Conservation (phyloP, 805 yeast genomes). For the Candida gorgasii region DNA sequence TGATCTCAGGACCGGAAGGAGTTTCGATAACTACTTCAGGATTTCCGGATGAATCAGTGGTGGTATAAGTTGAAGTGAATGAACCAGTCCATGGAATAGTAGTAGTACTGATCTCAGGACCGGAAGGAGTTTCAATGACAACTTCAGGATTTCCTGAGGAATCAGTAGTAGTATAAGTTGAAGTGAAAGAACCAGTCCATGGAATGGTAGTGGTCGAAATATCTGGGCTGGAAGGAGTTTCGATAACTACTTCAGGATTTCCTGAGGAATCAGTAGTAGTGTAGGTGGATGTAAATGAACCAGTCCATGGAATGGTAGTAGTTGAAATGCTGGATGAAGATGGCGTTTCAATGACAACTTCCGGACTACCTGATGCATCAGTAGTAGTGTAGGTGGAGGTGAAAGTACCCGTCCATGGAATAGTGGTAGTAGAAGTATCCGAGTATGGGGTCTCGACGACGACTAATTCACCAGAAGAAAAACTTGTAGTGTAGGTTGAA, state of each 20-base stretch:
- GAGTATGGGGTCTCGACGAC: background rate
- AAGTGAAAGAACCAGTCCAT: background rate
- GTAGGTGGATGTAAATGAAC: background rate
- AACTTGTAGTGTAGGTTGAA: background rate
- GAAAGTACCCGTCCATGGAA: background rate
- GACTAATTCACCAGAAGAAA: background rate
- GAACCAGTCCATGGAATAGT: background rate
- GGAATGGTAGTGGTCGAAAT: background rate
- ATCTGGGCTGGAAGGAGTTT: background rate
- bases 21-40: background rate
- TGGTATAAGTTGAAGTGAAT: background rate
- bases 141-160: background rate
- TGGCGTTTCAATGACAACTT: background rate
- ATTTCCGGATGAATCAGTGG: background rate
- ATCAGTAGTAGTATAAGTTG: background rate
- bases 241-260: background rate
- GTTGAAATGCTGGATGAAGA: background rate
- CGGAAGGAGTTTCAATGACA: background rate
- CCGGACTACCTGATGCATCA: background rate
- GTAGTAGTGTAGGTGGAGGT: background rate
- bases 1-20: too few species aligned
- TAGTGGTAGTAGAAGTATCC: background rate
- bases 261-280: background rate
- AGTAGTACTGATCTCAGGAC: background rate
- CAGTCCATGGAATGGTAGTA: background rate